Percentiles rank a stretch among this genome's conserved stretches.
phyloP scores from a whole-genome alignment of 495 filamentous ascomycete genomes.

The Zalerion maritima region DNA sequence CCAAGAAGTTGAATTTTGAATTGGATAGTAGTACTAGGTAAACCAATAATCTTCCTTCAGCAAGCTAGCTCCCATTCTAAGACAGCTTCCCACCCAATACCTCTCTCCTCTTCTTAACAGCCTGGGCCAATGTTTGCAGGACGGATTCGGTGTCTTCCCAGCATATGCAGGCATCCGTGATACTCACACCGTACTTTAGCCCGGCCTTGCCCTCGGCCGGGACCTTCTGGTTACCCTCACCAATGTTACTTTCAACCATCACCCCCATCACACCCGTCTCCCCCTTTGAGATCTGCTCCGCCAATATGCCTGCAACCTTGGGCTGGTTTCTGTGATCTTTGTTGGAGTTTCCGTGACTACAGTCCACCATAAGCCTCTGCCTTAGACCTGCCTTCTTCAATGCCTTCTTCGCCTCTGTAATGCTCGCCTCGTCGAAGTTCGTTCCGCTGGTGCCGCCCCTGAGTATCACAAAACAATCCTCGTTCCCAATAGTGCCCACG shows the following conservation, averaged over 20 bases:
- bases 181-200: constrained; percentile 89
- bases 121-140: constrained; percentile 63
- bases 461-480: constrained; percentile 96
- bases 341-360: constrained; percentile 88
- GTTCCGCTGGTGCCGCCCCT: constrained; percentile 86
- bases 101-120: constrained; percentile 56
- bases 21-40: too few species aligned
- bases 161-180: constrained; percentile 94
- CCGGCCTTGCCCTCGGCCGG: constrained; percentile 74
- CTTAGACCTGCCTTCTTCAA: constrained; percentile 50
- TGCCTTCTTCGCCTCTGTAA: constrained; percentile 57
- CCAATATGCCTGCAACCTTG: constrained; percentile 72
- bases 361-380: constrained; percentile 89
- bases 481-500: constrained; percentile 88
- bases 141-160: constrained; percentile 86
- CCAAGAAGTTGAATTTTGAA: too few species aligned
- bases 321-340: constrained; percentile 98
- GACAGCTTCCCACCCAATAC: constrained; percentile 17
- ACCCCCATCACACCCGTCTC: constrained; percentile 90
- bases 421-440: constrained; percentile 82
- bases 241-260: constrained; percentile 97
- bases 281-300: constrained; percentile 71
- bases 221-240: constrained; percentile 93
- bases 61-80: too few species aligned
- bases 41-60: too few species aligned